Evolutionary conservation across 2,329 filamentous ascomycete genomes (phyloP).

Genomic region (Diaporthe australafricana): DNA sequence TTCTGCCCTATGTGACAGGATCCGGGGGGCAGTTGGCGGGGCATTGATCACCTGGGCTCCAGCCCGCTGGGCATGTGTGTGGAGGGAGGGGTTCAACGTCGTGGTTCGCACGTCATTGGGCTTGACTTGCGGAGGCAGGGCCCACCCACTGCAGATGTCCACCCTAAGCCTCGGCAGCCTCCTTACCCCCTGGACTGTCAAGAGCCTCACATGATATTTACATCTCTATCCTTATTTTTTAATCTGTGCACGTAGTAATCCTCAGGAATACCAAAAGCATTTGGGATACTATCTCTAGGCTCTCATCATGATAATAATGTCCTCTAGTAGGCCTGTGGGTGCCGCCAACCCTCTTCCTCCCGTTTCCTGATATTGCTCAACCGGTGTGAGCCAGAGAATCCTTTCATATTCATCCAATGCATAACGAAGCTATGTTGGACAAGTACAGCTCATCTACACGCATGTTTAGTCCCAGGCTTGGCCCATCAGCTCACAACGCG

Average conservation of each 20-base stretch:
- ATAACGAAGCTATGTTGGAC: no score
- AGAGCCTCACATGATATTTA: background rate
- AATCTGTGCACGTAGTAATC: background rate
- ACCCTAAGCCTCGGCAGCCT: background rate
- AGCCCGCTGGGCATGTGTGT: constrained; percentile 15
- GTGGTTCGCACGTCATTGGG: constrained; percentile 25
- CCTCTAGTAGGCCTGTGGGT: background rate
- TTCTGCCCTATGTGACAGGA: background rate
- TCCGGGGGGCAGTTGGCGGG: constrained; percentile 15
- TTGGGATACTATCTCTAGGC: no score
- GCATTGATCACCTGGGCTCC: constrained; percentile 24
- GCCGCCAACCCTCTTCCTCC: background rate
- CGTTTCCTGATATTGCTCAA: background rate
- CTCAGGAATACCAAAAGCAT: no score
- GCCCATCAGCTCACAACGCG: no score
- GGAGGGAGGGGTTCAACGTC: constrained; percentile 6
- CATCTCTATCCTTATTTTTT: background rate
- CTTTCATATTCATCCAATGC: background rate
- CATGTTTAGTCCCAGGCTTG: background rate
- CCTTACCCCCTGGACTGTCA: no score
- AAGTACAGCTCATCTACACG: background rate
- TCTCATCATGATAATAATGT: no score
- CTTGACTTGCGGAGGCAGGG: constrained; percentile 8
- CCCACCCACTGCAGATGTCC: background rate
- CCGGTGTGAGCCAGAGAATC: no score